A percentile compares a stretch with the other conserved stretches of the same genome.
These are phyloP conservation scores for Pythium sukuiense DNA, from an alignment of 352 stramenopile genomes.

Conservation along the genomic window DNA sequence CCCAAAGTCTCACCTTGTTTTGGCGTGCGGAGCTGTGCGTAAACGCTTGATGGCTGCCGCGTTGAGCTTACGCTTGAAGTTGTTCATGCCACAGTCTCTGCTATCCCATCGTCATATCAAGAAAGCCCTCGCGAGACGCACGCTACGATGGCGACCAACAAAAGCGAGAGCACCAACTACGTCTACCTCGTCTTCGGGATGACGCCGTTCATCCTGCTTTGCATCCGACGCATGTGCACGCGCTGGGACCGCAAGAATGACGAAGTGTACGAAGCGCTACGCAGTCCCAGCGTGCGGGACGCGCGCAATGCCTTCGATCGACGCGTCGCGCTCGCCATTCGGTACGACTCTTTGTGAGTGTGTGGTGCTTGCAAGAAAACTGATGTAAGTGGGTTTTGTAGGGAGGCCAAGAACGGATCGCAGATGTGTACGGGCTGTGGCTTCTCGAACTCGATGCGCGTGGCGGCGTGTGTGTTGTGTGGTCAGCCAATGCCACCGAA, in stretches of 20 bases:
- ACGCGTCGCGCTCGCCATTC: slow-evolving; percentile 24
- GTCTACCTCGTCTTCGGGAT: slow-evolving; percentile 21
- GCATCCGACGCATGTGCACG: slow-evolving; percentile 16
- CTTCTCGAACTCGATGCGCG: slow-evolving; percentile 21
- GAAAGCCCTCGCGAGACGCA: background rate
- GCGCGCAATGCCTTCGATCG: slow-evolving; percentile 23
- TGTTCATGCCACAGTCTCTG: background rate
- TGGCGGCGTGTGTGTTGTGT: slow-evolving; percentile 8
- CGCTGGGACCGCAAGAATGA: slow-evolving; percentile 30
- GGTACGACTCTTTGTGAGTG: slow-evolving; percentile 5
- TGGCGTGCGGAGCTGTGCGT: background rate
- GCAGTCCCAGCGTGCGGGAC: slow-evolving; percentile 26
- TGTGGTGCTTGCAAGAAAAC: background rate
- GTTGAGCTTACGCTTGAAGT: slow-evolving; percentile 5
- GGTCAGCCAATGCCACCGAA: slow-evolving; percentile 7
- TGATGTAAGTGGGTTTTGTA: background rate
- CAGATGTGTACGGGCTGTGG: slow-evolving; percentile 14
- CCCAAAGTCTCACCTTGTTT: background rate
- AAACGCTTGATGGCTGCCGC: slow-evolving; percentile 9
- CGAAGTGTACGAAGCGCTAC: slow-evolving; percentile 28
- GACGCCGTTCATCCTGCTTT: slow-evolving; percentile 22
- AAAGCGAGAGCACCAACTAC: slow-evolving; percentile 1
- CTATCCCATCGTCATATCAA: background rate
- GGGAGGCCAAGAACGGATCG: slow-evolving; percentile 16
- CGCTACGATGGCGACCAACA: background rate